These are phyloP conservation scores for Staphylotrichum tortipilum DNA, from an alignment of 495 filamentous ascomycete genomes.

Conservation along the genomic window DNA sequence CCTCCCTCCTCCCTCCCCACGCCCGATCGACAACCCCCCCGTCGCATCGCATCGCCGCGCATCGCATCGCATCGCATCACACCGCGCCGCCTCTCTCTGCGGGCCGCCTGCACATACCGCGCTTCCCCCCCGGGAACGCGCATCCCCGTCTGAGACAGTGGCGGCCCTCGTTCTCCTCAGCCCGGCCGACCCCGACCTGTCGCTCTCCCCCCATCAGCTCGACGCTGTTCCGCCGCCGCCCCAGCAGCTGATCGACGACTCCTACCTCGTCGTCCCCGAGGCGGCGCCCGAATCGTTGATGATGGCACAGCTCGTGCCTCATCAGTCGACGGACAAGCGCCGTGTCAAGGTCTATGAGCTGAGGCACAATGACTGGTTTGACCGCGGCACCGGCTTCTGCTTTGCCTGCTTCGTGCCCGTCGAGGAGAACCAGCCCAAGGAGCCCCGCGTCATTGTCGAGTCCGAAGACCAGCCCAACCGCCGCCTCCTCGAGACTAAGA, in stretches of 20 bases:
- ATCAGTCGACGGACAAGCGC: conserved; percentile 80
- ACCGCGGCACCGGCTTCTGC: conserved; percentile 94
- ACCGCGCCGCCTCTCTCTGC: not conserved
- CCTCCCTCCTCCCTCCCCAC: no score
- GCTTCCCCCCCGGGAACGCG: conserved; percentile 26
- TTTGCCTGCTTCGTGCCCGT: conserved; percentile 69
- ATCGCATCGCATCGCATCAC: conserved; percentile 1
- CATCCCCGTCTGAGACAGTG: conserved; percentile 32
- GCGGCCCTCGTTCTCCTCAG: conserved; percentile 40
- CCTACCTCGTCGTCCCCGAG: conserved; percentile 26
- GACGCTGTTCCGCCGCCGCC: conserved; percentile 23
- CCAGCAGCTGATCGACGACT: conserved; percentile 31
- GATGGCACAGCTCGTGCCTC: conserved; percentile 83
- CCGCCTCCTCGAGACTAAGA: conserved; percentile 77
- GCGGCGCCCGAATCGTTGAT: conserved; percentile 41
- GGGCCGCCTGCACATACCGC: conserved; percentile 5
- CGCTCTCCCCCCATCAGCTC: conserved; percentile 36
- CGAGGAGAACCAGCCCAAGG: conserved; percentile 46
- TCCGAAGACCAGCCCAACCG: conserved; percentile 86
- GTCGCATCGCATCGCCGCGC: no score
- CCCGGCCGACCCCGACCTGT: conserved; percentile 36
- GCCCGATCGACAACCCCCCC: no score
- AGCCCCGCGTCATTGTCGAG: conserved; percentile 81
- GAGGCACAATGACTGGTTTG: conserved; percentile 97
- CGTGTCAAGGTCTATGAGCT: conserved; percentile 99